phyloP scores from a whole-genome alignment of 768 basidiomycete species.

The Russula sp. region DNA sequence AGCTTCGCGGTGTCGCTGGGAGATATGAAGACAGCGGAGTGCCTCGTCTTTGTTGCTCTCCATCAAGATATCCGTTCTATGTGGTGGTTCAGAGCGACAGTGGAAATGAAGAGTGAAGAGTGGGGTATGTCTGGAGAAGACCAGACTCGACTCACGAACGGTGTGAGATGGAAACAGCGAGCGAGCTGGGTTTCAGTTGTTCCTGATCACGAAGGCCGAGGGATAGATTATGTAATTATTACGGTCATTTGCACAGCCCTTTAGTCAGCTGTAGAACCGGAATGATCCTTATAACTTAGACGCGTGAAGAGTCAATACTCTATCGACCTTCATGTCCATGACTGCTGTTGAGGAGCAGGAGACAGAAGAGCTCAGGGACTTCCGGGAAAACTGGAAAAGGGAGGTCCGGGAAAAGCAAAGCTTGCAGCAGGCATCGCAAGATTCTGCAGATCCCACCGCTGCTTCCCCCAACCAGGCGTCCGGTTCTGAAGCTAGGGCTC shows the following conservation, averaged over 20 bases:
- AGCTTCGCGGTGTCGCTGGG: conserved; percentile 64
- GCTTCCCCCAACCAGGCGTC: conserved; percentile 14
- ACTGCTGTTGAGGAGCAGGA: conserved; percentile 32
- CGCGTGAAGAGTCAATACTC: no score
- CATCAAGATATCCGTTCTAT: conserved; percentile 36
- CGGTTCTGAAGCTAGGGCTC: neutral
- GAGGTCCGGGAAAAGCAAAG: conserved; percentile 43
- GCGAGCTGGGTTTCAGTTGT: neutral
- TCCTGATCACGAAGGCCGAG: neutral
- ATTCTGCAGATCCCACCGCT: neutral
- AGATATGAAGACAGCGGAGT: conserved; percentile 70
- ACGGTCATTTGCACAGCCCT: neutral
- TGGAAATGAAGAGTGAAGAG: neutral
- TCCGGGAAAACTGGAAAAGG: conserved; percentile 68
- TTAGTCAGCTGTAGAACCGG: conserved; percentile 5
- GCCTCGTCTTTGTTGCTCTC: conserved; percentile 92
- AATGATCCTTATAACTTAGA: no score
- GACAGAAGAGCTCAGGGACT: conserved; percentile 55
- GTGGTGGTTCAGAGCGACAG: neutral
- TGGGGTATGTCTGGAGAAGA: neutral
- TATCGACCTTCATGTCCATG: neutral
- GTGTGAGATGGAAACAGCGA: neutral
- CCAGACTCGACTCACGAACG: neutral
- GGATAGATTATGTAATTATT: neutral
- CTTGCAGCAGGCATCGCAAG: neutral